A percentile compares a stretch with the other conserved stretches of the same genome.
Conservation (phyloP, 208 protist species). For the Porcisia deanei region DNA sequence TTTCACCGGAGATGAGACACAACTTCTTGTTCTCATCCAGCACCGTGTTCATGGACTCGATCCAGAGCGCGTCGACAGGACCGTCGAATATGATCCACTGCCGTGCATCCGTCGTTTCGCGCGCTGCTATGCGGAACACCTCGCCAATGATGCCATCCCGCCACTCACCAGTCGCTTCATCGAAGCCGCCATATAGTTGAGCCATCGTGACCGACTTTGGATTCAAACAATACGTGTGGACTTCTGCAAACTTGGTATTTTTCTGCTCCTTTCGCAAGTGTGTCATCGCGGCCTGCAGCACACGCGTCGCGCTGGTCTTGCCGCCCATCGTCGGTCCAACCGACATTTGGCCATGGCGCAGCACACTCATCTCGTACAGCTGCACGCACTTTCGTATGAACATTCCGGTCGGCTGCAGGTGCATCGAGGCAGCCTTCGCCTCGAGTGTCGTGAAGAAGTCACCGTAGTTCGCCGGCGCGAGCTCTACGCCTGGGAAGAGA, state of each 20-base stretch:
- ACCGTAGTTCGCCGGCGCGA: conserved; percentile 93
- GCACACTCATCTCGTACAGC: conserved; percentile 97
- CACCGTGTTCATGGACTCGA: conserved; percentile 96
- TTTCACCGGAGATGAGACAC: conserved; percentile 95
- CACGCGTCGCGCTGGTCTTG: conserved; percentile 91
- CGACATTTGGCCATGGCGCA: conserved; percentile 98
- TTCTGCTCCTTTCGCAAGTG: conserved; percentile 65
- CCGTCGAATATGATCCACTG: conserved; percentile 98
- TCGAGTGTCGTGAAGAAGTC: conserved; percentile 81
- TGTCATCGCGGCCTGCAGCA: conserved; percentile 89
- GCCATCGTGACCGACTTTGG: conserved; percentile 98
- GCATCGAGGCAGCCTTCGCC: conserved; percentile 60
- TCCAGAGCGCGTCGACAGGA: conserved; percentile 96
- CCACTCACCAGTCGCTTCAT: conserved; percentile 97
- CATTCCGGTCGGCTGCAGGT: conserved; percentile 93
- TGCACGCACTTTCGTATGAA: conserved; percentile 98
- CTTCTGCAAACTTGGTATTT: conserved; percentile 80
- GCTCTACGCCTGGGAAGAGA: conserved; percentile 95
- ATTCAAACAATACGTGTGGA: conserved; percentile 92
- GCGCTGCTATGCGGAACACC: conserved; percentile 90
- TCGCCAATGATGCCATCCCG: conserved; percentile 95
- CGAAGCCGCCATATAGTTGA: conserved; percentile 97
- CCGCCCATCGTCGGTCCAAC: conserved; percentile 97
- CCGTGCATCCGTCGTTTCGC: conserved; percentile 81
- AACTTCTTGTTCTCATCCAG: conserved; percentile 96